Conservation (phyloP, 2,329 filamentous ascomycete genomes). For the Colletotrichum shisoi region DNA sequence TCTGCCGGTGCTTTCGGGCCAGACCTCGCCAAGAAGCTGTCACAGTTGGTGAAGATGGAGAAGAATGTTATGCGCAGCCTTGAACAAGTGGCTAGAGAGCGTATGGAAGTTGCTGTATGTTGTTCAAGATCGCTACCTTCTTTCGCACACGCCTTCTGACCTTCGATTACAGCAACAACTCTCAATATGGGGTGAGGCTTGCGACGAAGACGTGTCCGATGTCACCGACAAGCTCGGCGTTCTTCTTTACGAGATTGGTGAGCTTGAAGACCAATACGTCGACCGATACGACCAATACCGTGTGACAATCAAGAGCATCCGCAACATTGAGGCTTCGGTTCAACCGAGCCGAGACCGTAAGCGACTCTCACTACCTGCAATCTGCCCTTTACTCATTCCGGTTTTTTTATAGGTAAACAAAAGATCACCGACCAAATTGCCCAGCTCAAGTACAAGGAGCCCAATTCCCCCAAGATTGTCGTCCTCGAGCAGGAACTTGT, state of each 20-base stretch:
- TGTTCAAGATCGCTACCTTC: neutral
- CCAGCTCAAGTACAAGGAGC: slow-evolving; percentile 99
- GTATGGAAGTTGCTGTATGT: slow-evolving; percentile 97
- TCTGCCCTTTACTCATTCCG: neutral
- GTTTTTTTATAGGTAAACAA: slow-evolving; percentile 77
- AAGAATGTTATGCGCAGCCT: slow-evolving; percentile 99
- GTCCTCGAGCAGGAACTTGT: slow-evolving; percentile 98
- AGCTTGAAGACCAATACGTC: slow-evolving; percentile 97
- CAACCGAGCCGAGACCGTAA: slow-evolving; percentile 96
- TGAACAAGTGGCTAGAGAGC: slow-evolving; percentile 91
- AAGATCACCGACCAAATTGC: slow-evolving; percentile 99
- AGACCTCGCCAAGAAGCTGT: slow-evolving; percentile 96
- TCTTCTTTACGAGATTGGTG: slow-evolving; percentile 96
- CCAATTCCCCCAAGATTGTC: slow-evolving; percentile 95
- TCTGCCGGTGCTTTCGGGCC: slow-evolving; percentile 79
- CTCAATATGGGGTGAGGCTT: slow-evolving; percentile 93
- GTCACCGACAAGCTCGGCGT: slow-evolving; percentile 99
- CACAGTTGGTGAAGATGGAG: slow-evolving; percentile 99
- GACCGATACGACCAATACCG: slow-evolving; percentile 99
- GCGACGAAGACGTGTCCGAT: slow-evolving; percentile 97
- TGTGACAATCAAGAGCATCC: slow-evolving; percentile 98
- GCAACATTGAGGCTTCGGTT: slow-evolving; percentile 98
- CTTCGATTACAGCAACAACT: slow-evolving; percentile 81
- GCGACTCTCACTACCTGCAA: slow-evolving; percentile 46
- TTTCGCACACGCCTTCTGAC: slow-evolving; percentile 8